Base-by-base conservation (phyloP, 768 basidiomycete species). In the Lactarius akahatsu region DNA sequence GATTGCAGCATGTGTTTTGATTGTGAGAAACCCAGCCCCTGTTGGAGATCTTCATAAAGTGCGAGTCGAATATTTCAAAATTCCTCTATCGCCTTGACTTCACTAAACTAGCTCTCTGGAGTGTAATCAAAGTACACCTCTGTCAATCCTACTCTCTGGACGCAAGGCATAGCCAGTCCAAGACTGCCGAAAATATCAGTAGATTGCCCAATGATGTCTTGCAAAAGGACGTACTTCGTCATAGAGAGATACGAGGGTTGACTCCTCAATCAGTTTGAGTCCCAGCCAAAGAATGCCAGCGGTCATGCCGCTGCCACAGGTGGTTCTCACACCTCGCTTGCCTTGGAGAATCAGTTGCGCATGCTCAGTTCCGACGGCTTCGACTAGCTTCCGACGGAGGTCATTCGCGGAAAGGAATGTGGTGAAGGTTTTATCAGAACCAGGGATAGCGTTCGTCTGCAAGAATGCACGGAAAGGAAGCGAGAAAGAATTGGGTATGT, bases 251-350 rank as follows among this genome's bases (percentile, higher is more conserved):
- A 90, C 79, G 28, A 80, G 78, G 5, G 60, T 56, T 61, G 83
- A 76, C 5, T 85, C 84, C 16, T 86, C 87, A 56, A 94, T 72
- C 43, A 90, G 72, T 74, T 90, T 85, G 68, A 97, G 80, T n/a
- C 93, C 95, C 65, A 98, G 81, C 96, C 97, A 98, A 7, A 98
- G 81, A 16, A 98, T 81, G 3, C 85, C 92, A 13, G 96, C 96
- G n/a, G 96, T 97, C 96, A 99, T 98, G 54, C 96, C 96, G 73
- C 93, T 96, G 59, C 96, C 96, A 78, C 96, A 99, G 65, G 83
- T 90, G 15, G 90, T 86, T 6, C 88, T 83, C 36, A 96, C 85
- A 26, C 80, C 74, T 60, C 83, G 80, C 67, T 86, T 77, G 20
- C 91, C 91, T 13, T 80, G 75, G 55, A 90, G 77, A 11, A 96